Evolutionary conservation across 768 basidiomycete genomes (phyloP).

Genomic region (Phallus indusiatus): DNA sequence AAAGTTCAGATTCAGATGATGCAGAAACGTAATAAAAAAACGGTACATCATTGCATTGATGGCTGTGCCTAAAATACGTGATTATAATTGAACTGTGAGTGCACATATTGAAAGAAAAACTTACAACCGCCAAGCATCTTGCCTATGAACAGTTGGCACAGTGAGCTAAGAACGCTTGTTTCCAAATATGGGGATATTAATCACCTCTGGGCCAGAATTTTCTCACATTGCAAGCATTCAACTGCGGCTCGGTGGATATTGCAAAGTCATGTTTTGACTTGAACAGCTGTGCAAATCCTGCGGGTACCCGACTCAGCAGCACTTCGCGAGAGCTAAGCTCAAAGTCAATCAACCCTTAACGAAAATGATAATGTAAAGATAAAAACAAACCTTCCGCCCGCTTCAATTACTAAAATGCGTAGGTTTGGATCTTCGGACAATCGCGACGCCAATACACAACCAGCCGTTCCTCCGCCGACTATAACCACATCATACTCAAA

Average conservation of each 20-base stretch:
- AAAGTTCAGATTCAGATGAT: background rate
- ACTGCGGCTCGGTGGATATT: conserved; percentile 6
- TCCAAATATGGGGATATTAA: background rate
- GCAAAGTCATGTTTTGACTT: conserved; percentile 3
- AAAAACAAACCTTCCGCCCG: conserved; percentile 22
- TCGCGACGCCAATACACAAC: conserved; percentile 35
- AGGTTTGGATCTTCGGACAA: conserved; percentile 29
- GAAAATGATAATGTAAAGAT: background rate
- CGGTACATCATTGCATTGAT: conserved; percentile 12
- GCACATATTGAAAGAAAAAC: background rate
- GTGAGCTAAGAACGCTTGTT: background rate
- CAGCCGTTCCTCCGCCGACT: conserved; percentile 34
- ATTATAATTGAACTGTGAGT: background rate
- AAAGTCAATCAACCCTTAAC: background rate
- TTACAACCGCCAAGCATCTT: conserved; percentile 10
- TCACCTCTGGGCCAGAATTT: conserved; percentile 9
- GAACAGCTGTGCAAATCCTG: background rate
- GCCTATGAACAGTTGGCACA: background rate
- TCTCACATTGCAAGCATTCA: background rate
- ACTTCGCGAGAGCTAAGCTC: background rate
- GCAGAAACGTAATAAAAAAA: background rate
- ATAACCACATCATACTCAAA: conserved; percentile 27
- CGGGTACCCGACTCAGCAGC: conserved; percentile 1
- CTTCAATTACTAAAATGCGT: conserved; percentile 33
- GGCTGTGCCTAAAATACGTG: conserved; percentile 1